phyloP scores from a whole-genome alignment of 2,329 filamentous ascomycete species.

The Phyllosticta citrichinensis region DNA sequence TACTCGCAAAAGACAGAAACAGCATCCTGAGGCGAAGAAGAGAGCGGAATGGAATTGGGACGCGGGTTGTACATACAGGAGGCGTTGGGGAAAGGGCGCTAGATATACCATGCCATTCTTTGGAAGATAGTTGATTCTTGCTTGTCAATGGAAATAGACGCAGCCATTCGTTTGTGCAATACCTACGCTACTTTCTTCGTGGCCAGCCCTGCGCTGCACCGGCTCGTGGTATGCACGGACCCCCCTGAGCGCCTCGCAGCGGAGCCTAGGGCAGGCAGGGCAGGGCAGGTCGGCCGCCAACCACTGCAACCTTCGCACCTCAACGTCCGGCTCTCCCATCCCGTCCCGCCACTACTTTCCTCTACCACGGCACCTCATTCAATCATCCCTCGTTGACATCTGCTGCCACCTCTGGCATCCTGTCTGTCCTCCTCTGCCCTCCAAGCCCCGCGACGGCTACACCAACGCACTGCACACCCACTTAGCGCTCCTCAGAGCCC shows the following conservation, averaged over 20 bases:
- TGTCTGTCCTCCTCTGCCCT: neutral
- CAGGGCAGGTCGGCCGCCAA: neutral
- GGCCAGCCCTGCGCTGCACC: no score
- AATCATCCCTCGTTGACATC: neutral
- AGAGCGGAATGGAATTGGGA: neutral
- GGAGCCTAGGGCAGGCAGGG: neutral
- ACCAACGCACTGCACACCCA: neutral
- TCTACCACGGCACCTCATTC: neutral
- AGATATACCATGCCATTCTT: constrained; percentile 10
- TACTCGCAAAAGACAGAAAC: constrained; percentile 21
- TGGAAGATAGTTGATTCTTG: neutral
- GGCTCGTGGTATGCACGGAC: no score
- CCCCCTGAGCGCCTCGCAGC: no score
- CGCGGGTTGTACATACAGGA: neutral
- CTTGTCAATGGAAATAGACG: neutral
- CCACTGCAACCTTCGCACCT: no score
- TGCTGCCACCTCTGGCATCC: neutral
- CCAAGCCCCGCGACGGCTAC: neutral
- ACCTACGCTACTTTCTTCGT: no score
- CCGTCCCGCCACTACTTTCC: neutral
- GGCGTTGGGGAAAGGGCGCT: constrained; percentile 4
- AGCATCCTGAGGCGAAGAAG: constrained; percentile 15
- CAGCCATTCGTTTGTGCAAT: neutral
- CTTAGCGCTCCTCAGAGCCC: neutral
- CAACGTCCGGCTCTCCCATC: neutral